Evolutionary conservation across 2,329 filamentous ascomycete genomes (phyloP).

Genomic region (Trichoderma sp.): DNA sequence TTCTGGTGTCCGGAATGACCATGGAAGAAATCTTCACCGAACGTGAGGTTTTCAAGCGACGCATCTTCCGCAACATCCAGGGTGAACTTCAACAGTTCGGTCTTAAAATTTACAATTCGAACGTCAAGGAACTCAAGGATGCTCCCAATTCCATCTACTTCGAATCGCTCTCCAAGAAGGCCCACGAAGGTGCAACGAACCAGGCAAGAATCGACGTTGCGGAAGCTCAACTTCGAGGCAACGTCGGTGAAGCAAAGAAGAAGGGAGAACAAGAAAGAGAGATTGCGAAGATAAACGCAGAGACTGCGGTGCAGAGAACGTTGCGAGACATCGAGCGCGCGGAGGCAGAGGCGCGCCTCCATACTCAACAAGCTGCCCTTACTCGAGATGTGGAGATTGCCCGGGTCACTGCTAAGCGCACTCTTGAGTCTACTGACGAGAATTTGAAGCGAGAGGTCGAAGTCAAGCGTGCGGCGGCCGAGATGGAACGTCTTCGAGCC

Average conservation of each 20-base stretch:
- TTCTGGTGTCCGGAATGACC: constrained; percentile 83
- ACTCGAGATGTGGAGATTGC: constrained; percentile 72
- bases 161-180: constrained; percentile 75
- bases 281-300: background rate
- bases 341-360: constrained; percentile 71
- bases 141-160: constrained; percentile 81
- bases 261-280: background rate
- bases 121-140: constrained; percentile 65
- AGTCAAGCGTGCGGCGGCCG: constrained; percentile 71
- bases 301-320: constrained; percentile 62
- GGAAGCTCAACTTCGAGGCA: constrained; percentile 38
- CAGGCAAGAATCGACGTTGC: constrained; percentile 69
- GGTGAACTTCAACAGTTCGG: constrained; percentile 70
- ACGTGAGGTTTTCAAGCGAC: constrained; percentile 71
- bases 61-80: constrained; percentile 73
- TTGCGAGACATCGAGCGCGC: constrained; percentile 81
- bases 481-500: constrained; percentile 76
- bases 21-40: constrained; percentile 88
- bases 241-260: background rate
- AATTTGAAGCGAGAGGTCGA: constrained; percentile 78
- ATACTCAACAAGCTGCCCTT: constrained; percentile 69
- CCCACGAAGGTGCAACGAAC: constrained; percentile 80
- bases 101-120: background rate
- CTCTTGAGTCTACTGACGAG: constrained; percentile 72
- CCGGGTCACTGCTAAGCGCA: constrained; percentile 68